Base-by-base conservation (phyloP, 192 early-diverging fungal species). In the Backusella psychrophila region DNA sequence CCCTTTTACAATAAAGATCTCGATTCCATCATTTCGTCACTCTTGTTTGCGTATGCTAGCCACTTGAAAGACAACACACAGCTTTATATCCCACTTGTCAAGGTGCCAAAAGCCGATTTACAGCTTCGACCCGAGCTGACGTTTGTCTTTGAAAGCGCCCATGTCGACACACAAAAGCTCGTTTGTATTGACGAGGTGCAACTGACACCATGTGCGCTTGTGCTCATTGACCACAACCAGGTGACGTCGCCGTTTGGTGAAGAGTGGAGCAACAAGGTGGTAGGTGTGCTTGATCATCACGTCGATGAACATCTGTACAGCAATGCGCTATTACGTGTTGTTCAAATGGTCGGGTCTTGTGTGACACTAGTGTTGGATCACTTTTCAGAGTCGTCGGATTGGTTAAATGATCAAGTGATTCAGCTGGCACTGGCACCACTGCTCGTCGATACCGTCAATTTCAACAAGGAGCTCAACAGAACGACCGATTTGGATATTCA, bases 281-380 rank as follows among this genome's bases (percentile, higher is more conserved):
- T 84, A 1, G 89, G 89, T 11, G 72, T 94, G 19, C 49, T 94
- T 6, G 93, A 95, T 81, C 93, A 95, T 71, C 93, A 95, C 77
- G 72, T 67, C 12, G 93, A 95, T 75, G 90, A 90, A 73, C 72
- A 78, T 7, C 59, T 85, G 8, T 88, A 91, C 72, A 41, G 19
- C 4, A 67, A 74, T 19, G 81, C 79, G n/a, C 49, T 73, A 17
- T 73, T 82, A 8, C 76, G 92, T 19, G 72, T 83, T n/a, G 84
- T 95, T 31, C 81, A 87, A 67, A 68, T 79, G n/a, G 87, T 87
- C 12, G 93, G 92, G 8, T 91, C 90, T 1, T 86, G 88, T 70
- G 76, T 86, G 14, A 85, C 86, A 17, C 78, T 92, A 3, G 84
- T 93, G 3, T 69, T 85, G 12, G 78, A 83, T 11, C 38, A 85